Conservation (phyloP, 1,284 basidiomycete species). For the Acaromyces ingoldii region DNA sequence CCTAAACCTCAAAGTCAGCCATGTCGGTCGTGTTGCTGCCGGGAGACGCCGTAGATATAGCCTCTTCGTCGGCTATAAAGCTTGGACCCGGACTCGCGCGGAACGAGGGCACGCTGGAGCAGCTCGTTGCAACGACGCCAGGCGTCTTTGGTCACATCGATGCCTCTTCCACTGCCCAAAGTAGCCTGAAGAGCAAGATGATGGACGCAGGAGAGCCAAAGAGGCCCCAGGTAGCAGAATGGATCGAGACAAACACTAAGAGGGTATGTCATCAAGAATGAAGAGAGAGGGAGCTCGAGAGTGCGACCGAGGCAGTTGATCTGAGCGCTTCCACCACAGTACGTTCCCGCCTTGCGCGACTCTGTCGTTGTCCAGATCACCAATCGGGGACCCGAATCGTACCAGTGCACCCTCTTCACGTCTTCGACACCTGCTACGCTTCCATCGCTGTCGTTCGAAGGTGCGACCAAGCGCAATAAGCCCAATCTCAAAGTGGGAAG, state of each 20-base stretch:
- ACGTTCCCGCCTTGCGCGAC: slow-evolving; percentile 35
- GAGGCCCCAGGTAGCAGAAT: slow-evolving; percentile 4
- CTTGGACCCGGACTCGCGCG: slow-evolving; percentile 5
- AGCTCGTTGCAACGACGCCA: neutral
- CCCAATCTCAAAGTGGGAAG: slow-evolving; percentile 45
- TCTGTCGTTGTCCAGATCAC: slow-evolving; percentile 44
- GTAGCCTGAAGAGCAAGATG: neutral
- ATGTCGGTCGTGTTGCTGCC: slow-evolving; percentile 1
- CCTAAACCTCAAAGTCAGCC: no score
- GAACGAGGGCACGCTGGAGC: neutral
- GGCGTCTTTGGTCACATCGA: slow-evolving; percentile 1
- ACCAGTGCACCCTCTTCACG: slow-evolving; percentile 37
- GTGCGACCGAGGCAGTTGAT: neutral
- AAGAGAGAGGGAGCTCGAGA: neutral
- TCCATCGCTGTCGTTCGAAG: slow-evolving; percentile 46
- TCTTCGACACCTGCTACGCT: slow-evolving; percentile 26
- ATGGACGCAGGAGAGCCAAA: slow-evolving; percentile 1
- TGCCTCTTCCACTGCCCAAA: neutral
- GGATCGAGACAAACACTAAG: slow-evolving; percentile 31
- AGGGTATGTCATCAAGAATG: slow-evolving; percentile 12
- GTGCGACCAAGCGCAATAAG: slow-evolving; percentile 46
- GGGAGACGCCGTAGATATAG: neutral
- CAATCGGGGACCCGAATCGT: slow-evolving; percentile 36
- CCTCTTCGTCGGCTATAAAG: slow-evolving; percentile 2
- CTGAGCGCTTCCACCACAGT: slow-evolving; percentile 15